Base-by-base conservation (phyloP, 257 asterid species). In the Leptodermis oblonga region DNA sequence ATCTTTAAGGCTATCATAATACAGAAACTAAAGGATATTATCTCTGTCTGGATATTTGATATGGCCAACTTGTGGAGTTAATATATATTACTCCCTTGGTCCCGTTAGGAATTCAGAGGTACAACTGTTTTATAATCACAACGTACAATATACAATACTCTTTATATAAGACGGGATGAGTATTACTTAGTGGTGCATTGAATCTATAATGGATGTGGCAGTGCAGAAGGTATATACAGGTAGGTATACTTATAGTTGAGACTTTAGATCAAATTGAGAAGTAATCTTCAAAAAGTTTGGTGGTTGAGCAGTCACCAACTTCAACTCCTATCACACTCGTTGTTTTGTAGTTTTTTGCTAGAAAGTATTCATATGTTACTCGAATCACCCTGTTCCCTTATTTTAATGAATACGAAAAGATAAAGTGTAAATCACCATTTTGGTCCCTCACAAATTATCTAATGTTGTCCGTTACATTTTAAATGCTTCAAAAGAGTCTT, bases 271-370 rank as follows among this genome's bases (percentile, higher is more conserved):
- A 45, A 69, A 69, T 41, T 60, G 45, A 69, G 66, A 28, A 43
- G 4, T 56, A 34, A 52, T 13, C 30, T 7, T 0, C n/a, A n/a
- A n/a, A n/a, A 8, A 69, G 69, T 62, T 71, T 62, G 76, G 76
- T 63, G 54, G 7, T 15, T 28, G 60, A 63, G 70, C 70, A 63
- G 76, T 20, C 65, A 72, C 76, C 76, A 37, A 62, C 67, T 62
- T 54, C 33, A 54, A 22, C 61, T 34, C 39, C 39, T 34, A 34
- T 34, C 4, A 34, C 6, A n/a, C n/a, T 54, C 7, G 61, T 54
- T 54, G 61, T 25, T 30, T 23, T 20, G 59, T 54, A 22, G 61
- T n/a, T n/a, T n/a, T n/a, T n/a, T n/a, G n/a, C n/a, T n/a, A n/a
- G n/a, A n/a, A n/a, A n/a, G n/a, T n/a, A n/a, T n/a, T n/a, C n/a